Conservation (phyloP, 345 rosid species). For the Moricandia arvensis region DNA sequence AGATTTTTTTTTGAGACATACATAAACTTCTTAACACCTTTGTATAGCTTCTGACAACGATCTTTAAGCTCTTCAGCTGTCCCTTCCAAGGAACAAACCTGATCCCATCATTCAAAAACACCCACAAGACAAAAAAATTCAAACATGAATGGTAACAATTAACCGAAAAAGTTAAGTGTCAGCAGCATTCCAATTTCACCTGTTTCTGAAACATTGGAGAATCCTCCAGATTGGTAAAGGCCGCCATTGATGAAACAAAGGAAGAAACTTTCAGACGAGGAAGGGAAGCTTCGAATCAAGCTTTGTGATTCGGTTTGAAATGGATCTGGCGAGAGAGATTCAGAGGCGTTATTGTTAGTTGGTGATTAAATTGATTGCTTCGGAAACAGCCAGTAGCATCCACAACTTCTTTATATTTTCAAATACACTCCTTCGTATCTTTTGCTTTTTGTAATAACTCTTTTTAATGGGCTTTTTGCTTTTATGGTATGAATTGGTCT, state of each 20-base stretch:
- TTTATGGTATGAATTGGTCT: neutral
- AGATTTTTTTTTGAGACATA: slow-evolving; percentile 35
- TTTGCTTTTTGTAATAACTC: neutral
- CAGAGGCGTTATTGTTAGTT: slow-evolving; percentile 27
- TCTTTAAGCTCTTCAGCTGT: slow-evolving; percentile 68
- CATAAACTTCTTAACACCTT: slow-evolving; percentile 67
- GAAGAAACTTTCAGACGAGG: slow-evolving; percentile 9
- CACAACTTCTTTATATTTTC: neutral
- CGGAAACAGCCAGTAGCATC: neutral
- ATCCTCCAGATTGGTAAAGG: slow-evolving; percentile 65
- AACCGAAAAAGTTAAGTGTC: neutral
- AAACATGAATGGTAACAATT: neutral
- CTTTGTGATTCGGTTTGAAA: slow-evolving; percentile 10
- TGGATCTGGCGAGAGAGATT: slow-evolving; percentile 39
- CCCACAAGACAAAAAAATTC: neutral
- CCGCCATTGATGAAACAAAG: slow-evolving; percentile 44
- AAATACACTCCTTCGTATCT: neutral
- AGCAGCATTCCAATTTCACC: slow-evolving; percentile 33
- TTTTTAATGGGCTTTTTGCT: neutral
- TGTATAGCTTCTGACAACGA: slow-evolving; percentile 71
- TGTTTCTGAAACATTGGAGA: slow-evolving; percentile 81
- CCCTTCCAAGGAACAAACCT: slow-evolving; percentile 65
- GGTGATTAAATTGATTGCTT: slow-evolving; percentile 8
- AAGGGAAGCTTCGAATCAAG: neutral
- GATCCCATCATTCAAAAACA: slow-evolving; percentile 14